phyloP scores from a whole-genome alignment of 371 early-diverging fungal genomes.

The Rhizopus sp. region DNA sequence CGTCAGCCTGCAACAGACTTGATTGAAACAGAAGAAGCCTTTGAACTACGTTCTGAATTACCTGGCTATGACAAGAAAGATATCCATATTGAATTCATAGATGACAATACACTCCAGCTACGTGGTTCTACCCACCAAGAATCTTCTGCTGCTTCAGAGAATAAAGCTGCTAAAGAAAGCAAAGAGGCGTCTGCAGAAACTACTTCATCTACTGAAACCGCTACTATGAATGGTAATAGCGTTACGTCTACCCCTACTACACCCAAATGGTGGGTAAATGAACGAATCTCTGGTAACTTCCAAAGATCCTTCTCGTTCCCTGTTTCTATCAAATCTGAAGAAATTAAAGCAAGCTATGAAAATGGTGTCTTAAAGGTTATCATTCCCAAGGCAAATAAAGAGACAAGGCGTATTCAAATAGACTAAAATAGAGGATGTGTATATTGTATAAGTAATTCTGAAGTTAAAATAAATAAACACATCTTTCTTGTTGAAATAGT shows the following conservation, averaged over 20 bases:
- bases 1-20: constrained; percentile 22
- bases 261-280: constrained; percentile 31
- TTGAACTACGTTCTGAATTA: constrained; percentile 25
- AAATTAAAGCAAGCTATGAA: constrained; percentile 33
- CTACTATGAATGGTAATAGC: no score
- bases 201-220: no score
- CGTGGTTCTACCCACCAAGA: constrained; percentile 9
- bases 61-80: constrained; percentile 26
- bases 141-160: neutral
- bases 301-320: constrained; percentile 30
- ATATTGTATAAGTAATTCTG: no score
- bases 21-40: constrained; percentile 23
- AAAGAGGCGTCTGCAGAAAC: no score
- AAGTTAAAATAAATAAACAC: no score
- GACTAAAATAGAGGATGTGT: no score
- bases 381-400: constrained; percentile 24
- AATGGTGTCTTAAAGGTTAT: constrained; percentile 30
- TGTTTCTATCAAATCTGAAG: constrained; percentile 15
- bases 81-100: constrained; percentile 24
- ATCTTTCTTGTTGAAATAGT: no score
- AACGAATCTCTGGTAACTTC: constrained; percentile 30
- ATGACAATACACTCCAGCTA: constrained; percentile 22
- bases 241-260: no score
- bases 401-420: no score
- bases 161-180: neutral